Percentiles rank a stretch among this genome's conserved stretches.
These are phyloP conservation scores for Euphorbia peplus DNA, from an alignment of 345 rosid species.

Conservation along the genomic window DNA sequence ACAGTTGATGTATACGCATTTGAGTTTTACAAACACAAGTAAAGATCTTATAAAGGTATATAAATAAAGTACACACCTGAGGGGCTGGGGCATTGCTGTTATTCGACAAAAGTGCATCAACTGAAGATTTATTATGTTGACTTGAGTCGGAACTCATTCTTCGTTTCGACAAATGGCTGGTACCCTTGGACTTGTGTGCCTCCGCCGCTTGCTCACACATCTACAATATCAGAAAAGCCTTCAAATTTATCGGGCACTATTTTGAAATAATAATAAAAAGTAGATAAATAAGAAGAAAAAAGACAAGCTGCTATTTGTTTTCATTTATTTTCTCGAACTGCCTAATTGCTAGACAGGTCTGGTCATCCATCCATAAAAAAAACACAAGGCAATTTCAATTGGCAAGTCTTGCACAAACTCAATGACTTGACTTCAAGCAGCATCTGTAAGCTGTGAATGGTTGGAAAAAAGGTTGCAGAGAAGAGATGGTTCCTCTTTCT, in stretches of 20 bases:
- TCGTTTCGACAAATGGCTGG: slow-evolving; percentile 62
- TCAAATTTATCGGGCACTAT: background rate
- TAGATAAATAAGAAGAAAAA: too few species aligned
- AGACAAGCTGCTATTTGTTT: too few species aligned
- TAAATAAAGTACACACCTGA: slow-evolving; percentile 46
- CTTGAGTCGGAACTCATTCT: slow-evolving; percentile 61
- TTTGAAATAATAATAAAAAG: background rate
- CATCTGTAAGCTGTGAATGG: too few species aligned
- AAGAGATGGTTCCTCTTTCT: too few species aligned
- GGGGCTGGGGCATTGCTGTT: slow-evolving; percentile 42
- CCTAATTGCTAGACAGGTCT: background rate
- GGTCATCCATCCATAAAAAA: background rate
- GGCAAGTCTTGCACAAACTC: background rate
- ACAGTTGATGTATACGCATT: background rate
- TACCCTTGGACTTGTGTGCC: slow-evolving; percentile 77
- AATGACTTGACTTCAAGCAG: background rate
- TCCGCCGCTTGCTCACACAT: slow-evolving; percentile 99
- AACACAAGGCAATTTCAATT: background rate
- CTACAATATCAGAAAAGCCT: slow-evolving; percentile 34
- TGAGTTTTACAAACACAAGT: background rate
- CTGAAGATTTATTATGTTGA: slow-evolving; percentile 66
- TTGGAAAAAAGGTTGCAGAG: too few species aligned
- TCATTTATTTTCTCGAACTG: too few species aligned
- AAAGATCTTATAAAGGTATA: background rate
- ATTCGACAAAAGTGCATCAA: slow-evolving; percentile 82